Evolutionary conservation across 2,329 filamentous ascomycete species (phyloP), one percentile per base, ranked within the genome.

Genomic region (Phaeosphaeria sp.): DNA sequence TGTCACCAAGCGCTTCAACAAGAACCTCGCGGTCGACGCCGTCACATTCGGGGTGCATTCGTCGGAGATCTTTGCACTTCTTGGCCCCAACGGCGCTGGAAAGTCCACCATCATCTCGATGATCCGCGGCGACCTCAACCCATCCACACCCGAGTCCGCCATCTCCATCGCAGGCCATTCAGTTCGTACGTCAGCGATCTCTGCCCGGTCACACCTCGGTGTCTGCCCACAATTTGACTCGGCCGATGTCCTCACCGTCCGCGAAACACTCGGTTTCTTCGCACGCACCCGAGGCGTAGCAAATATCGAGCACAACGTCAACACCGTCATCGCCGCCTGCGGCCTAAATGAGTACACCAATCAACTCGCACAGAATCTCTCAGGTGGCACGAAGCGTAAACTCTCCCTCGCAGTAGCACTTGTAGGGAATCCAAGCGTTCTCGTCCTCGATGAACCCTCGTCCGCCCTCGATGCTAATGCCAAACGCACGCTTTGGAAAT

Each of bases 311-410:
- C 85, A 92, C 77, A 96, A 97, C 65, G 92, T 96, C 1, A 78
- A 81, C 0, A 87, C 90, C 36, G 87, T 96, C 6, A 82, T 96
- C 13, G 80, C 84, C 21, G 92, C 92, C 1, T 92, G 96, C 2
- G 92, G 93, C 0, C 82, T 97, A 0, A 78, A 83, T 10, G 81
- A 84, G 0, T 96, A 92, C 78, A 81, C 85, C 1, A 81, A 86
- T 10, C 86, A 91, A 23, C 91, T 93, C 85, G 93, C 91, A 0
- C 83, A 85, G 52, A 89, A 89, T 41, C 83, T 97, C 0, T 93
- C 90, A 0, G 93, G 93, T 6, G 93, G 93, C 43, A 97, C 96
- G 78, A 95, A 95, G 79, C 85, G 93, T 18, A 97, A 97, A 77
- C 82, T 97, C 1, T 91, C 87, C n/a, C 84, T 97, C 0, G 93